Evolutionary conservation across 73 alveolate genomes (phyloP).

Genomic region (Paramecium caudatum): DNA sequence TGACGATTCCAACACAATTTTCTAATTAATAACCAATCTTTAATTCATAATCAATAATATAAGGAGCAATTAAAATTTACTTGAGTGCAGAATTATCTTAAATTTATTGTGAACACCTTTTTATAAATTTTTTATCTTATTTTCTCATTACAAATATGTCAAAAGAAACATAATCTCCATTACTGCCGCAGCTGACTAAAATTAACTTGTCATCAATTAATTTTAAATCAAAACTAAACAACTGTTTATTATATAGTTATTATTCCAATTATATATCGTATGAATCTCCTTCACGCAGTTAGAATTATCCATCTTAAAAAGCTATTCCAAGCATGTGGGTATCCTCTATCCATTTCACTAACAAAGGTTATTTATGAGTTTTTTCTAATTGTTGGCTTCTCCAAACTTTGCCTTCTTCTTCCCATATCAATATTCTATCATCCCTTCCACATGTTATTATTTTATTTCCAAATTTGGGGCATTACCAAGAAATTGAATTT

Average conservation of each 20-base stretch:
- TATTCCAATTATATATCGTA: not conserved
- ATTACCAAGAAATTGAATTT: not conserved
- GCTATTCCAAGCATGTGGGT: not conserved
- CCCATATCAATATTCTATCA: not conserved
- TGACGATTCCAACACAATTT: not conserved
- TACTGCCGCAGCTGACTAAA: not conserved
- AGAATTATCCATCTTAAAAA: not conserved
- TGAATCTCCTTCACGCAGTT: not conserved
- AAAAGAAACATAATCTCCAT: not conserved
- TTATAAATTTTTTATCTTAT: not conserved
- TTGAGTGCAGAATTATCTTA: not conserved
- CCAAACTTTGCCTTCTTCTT: constrained; percentile 26
- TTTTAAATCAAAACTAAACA: not conserved
- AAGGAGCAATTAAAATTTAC: constrained; percentile 49
- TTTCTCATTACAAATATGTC: not conserved
- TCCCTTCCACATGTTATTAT: constrained; percentile 15
- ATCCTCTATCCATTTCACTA: not conserved
- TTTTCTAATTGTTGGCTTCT: not conserved
- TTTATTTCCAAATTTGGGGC: not conserved
- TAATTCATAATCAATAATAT: not conserved
- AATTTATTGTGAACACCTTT: not conserved
- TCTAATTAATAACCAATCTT: not conserved
- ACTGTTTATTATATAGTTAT: not conserved
- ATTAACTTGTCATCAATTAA: not conserved
- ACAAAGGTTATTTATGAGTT: not conserved